A percentile compares a stretch with the other conserved stretches of the same genome.
phyloP scores from a whole-genome alignment of 1,284 basidiomycete species.

The Ganoderma multipileum region DNA sequence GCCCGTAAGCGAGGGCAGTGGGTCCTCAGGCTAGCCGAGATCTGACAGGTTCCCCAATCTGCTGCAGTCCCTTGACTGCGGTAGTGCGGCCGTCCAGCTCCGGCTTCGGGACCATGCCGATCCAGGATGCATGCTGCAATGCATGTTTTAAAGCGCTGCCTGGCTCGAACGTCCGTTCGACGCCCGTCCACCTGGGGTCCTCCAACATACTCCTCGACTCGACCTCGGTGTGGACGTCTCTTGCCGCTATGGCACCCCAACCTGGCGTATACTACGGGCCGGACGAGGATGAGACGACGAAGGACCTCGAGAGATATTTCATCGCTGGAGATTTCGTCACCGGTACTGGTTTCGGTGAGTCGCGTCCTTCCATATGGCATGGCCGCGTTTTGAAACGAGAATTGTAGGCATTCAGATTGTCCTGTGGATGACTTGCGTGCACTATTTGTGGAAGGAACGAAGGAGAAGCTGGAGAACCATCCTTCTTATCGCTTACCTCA shows the following conservation, averaged over 20 bases:
- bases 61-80: neutral
- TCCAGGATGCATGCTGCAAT: neutral
- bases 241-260: slow-evolving; percentile 9
- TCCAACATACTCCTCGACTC: slow-evolving; percentile 14
- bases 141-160: neutral
- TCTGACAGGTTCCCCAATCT: neutral
- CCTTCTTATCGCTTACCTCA: slow-evolving; percentile 48
- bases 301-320: slow-evolving; percentile 32
- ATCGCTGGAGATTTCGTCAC: slow-evolving; percentile 31
- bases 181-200: slow-evolving; percentile 13
- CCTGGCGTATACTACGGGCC: slow-evolving; percentile 27
- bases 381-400: neutral
- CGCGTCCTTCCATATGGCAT: neutral
- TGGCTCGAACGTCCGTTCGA: neutral
- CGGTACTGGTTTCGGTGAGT: slow-evolving; percentile 33
- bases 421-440: slow-evolving; percentile 45
- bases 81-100: neutral
- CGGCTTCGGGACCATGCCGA: neutral
- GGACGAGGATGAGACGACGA: slow-evolving; percentile 23
- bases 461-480: slow-evolving; percentile 38
- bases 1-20: neutral
- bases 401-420: slow-evolving; percentile 46
- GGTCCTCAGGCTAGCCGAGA: slow-evolving; percentile 1
- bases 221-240: neutral
- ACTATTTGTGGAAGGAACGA: slow-evolving; percentile 48